A percentile compares a stretch with the other conserved stretches of the same genome.
Evolutionary conservation across 2,329 filamentous ascomycete species (phyloP).

Genomic region (Exophiala sideris): DNA sequence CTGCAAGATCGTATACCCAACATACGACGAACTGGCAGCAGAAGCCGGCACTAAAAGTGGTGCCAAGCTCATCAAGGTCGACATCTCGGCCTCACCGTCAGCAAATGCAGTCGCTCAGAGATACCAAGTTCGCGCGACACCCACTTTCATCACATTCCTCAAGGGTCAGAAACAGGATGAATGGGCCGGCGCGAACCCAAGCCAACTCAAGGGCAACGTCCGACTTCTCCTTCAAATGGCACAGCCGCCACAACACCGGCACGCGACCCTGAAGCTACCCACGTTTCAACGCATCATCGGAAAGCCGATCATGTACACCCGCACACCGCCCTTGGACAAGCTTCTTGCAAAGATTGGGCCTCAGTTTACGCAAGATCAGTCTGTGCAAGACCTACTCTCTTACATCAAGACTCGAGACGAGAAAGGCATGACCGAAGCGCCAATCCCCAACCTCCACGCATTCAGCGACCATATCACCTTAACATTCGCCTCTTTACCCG

Average conservation of each 20-base stretch:
- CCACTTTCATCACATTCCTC: slow-evolving; percentile 84
- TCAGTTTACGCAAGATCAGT: slow-evolving; percentile 52
- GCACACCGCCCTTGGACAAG: slow-evolving; percentile 78
- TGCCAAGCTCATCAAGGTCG: slow-evolving; percentile 75
- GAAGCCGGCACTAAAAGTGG: slow-evolving; percentile 53
- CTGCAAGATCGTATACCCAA: slow-evolving; percentile 77
- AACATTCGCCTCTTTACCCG: slow-evolving; percentile 55
- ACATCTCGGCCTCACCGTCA: slow-evolving; percentile 56
- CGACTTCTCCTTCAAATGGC: slow-evolving; percentile 72
- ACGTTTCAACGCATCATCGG: slow-evolving; percentile 62
- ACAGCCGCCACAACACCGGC: slow-evolving; percentile 66
- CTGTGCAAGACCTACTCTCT: slow-evolving; percentile 61
- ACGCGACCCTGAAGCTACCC: slow-evolving; percentile 67
- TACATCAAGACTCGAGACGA: slow-evolving; percentile 64
- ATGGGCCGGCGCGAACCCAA: slow-evolving; percentile 74
- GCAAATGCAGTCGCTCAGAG: slow-evolving; percentile 62
- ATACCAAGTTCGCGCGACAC: slow-evolving; percentile 72
- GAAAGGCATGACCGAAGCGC: slow-evolving; percentile 56
- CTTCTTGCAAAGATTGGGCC: slow-evolving; percentile 73
- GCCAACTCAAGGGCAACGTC: slow-evolving; percentile 67
- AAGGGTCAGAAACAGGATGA: slow-evolving; percentile 71
- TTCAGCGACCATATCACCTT: slow-evolving; percentile 62
- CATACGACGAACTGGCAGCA: slow-evolving; percentile 74
- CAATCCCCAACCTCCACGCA: slow-evolving; percentile 66
- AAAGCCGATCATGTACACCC: slow-evolving; percentile 71